phyloP scores from a whole-genome alignment of 2,329 filamentous ascomycete genomes.

The Chaetoscypha palmicola region DNA sequence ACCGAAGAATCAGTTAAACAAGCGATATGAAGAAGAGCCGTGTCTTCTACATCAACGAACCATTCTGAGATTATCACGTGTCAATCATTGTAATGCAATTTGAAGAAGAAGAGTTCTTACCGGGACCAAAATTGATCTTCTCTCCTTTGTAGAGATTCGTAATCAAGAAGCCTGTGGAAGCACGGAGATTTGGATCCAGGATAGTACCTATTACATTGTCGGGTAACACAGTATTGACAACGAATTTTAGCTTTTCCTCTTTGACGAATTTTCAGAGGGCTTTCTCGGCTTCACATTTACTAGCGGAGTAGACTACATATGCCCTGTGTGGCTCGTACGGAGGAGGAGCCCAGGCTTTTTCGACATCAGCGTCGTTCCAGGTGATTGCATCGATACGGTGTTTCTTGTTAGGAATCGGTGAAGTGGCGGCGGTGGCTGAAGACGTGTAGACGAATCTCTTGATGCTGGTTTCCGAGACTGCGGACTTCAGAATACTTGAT shows the following conservation, averaged over 20 bases:
- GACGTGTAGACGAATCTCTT: constrained; percentile 37
- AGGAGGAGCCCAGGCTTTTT: constrained; percentile 33
- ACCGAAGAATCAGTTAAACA: constrained; percentile 24
- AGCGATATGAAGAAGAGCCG: constrained; percentile 27
- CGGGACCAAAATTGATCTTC: neutral
- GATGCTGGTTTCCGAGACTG: constrained; percentile 30
- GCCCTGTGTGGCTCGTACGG: constrained; percentile 23
- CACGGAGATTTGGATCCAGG: neutral
- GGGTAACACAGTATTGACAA: constrained; percentile 26
- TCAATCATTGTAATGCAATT: neutral
- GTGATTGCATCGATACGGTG: constrained; percentile 24
- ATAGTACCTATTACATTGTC: constrained; percentile 13
- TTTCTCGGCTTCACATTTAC: constrained; percentile 35
- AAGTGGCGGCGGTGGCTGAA: constrained; percentile 24
- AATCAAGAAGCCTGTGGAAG: neutral
- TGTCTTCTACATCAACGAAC: constrained; percentile 27
- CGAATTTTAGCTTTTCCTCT: constrained; percentile 28
- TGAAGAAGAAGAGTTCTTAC: neutral
- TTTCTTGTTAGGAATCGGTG: constrained; percentile 17
- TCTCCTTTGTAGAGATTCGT: neutral
- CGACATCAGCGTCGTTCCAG: constrained; percentile 33
- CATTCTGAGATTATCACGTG: constrained; percentile 1
- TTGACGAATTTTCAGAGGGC: constrained; percentile 35
- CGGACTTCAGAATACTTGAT: constrained; percentile 31
- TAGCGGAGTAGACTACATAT: constrained; percentile 33